Base-by-base conservation (phyloP, 2,329 filamentous ascomycete genomes). In the Phymatotrichopsis omnivora region DNA sequence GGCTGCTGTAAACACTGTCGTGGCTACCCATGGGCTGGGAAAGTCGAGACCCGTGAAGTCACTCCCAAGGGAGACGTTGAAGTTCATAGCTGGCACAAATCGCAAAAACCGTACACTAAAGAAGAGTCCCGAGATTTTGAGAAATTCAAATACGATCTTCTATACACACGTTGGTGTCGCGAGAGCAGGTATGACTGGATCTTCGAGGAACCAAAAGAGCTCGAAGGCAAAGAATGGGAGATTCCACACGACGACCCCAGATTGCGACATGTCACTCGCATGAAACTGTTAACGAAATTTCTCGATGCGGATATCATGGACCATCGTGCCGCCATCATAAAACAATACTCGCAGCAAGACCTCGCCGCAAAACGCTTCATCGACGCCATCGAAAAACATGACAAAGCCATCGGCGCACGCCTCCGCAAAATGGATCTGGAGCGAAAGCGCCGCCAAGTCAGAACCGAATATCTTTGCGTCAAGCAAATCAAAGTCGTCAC, bases 121-220 rank as follows among this genome's bases (percentile, higher is more conserved):
- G 35, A 47, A 36, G 53, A 56, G 20, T 30, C 47, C 10, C 17
- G 19, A 14, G 49, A 52, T 30, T 47, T 56, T 16, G 29, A 25
- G 8, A 27, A 24, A 7, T 34, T 30, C 5, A 36, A 49, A 14
- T 45, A 40, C 34, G 36, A 47, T 29, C 43, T 43, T 14, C 23
- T 56, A 7, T 56, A 49, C 23, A 47, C 49, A 29, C 47, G 53
- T 7, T 56, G 52, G 39, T 56, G 53, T 25, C 49, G 53, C n/a
- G 53, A 56, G 31, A 53, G 49, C 7, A 45, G 53, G 7, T 56
- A 52, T 41, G 53, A 56, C 29, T 56, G 53, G 53, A 37, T 55
- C n/a, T 56, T 56, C 16, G 46, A 45, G 19, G 45, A 54, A 12
- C 52, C 52, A 23, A 37, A 47, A 16, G 19, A 24, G 6, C 23